Percentiles rank a stretch among this genome's conserved stretches.
phyloP scores from a whole-genome alignment of 129 eudicot species.

The Rutidosis leptorrhynchoides region DNA sequence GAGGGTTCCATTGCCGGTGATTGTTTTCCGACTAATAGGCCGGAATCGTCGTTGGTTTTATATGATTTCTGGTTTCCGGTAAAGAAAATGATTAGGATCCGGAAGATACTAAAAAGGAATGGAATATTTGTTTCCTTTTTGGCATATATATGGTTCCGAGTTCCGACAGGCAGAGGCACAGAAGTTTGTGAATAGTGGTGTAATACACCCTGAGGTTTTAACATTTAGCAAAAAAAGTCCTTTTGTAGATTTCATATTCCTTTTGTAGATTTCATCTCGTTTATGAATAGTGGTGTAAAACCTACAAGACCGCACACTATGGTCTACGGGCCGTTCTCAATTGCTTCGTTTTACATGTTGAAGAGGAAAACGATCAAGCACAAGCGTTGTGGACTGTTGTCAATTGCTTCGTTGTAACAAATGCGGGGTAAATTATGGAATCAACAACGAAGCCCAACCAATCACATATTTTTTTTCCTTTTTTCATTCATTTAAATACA shows the following conservation, averaged over 20 bases:
- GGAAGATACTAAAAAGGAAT: neutral
- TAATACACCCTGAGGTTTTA: constrained; percentile 4
- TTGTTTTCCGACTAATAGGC: neutral
- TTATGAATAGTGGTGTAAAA: too few species aligned
- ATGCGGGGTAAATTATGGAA: too few species aligned
- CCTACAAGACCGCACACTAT: too few species aligned
- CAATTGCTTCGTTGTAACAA: too few species aligned
- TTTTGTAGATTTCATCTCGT: too few species aligned
- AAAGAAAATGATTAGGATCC: neutral
- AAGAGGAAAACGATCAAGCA: too few species aligned
- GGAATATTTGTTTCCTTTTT: neutral
- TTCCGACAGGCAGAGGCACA: constrained; percentile 16
- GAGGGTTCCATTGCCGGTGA: constrained; percentile 20
- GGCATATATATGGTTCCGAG: neutral
- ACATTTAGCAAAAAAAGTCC: neutral
- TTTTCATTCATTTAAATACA: too few species aligned
- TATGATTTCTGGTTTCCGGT: neutral
- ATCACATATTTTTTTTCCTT: too few species aligned
- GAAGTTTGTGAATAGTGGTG: neutral
- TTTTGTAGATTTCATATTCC: neutral
- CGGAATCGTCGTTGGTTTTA: neutral
- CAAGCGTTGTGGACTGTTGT: too few species aligned
- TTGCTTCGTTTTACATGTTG: too few species aligned
- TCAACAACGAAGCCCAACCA: too few species aligned
- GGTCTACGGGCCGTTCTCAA: too few species aligned